Base-by-base conservation (phyloP, 352 stramenopile species). In the Globisporangium middletonii region DNA sequence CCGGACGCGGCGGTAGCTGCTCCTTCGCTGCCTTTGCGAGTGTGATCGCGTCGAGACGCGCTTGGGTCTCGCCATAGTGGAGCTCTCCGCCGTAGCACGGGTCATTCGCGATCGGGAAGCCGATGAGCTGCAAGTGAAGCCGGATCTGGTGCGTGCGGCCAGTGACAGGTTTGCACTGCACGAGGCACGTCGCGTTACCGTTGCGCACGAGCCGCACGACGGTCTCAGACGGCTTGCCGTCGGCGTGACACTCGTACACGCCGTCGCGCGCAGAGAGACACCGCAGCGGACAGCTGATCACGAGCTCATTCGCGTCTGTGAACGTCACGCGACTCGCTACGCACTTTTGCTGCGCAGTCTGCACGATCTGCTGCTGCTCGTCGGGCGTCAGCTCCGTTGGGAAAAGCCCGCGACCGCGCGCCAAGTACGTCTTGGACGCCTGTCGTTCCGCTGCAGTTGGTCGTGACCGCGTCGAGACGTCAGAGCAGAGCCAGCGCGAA, bases 141-240 rank as follows among this genome's bases (percentile, higher is more conserved):
- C 97, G 89, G 64, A 99, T 98, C 71, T 99, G 97, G 75, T 99
- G 97, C 30, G 95, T 99, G 53, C 97, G 79, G 48, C 97, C 97
- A 7, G 97, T 98, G 44, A 96, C 73, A 6, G 96, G 95, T 54
- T 96, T 92, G 69, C 89, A 97, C 55, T 97, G 59, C 19, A 99
- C 73, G 44, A 99, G 60, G 42, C 89, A 95, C 15, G 89, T 97
- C 28, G 65, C 59, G 8, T 75, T 77, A 54, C 91, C 75, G 0
- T 58, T 62, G 19, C 70, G 68, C 50, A 93, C 58, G 50, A 90
- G 68, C 13, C 68, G 67, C 37, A 97, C 68, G 27, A 82, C 64
- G 28, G 89, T 97, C 62, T 87, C 72, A 2, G 83, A 90, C 28
- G 77, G 51, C 60, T 96, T 96, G 16, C 79, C 86, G 2, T 95